Base-by-base conservation (phyloP, 2,329 filamentous ascomycete species). In the Colletotrichum higginsianum region DNA sequence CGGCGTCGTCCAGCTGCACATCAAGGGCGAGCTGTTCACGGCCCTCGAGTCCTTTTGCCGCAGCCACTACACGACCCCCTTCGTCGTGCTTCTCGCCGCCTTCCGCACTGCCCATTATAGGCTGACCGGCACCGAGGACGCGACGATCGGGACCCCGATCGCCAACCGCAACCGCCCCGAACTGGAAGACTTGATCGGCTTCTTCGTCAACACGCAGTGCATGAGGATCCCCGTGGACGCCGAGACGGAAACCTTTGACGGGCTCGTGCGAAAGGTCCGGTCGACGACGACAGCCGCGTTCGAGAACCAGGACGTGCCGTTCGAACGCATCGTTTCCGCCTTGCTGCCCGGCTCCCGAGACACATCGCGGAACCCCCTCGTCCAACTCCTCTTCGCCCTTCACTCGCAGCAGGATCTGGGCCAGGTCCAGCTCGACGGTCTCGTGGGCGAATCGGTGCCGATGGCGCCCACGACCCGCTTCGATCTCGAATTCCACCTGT, bases 161-260 rank as follows among this genome's bases (percentile, higher is more conserved):
- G 67, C 71, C 3, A 72, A 64, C 5, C 61, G 71, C 4, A 38
- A 52, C 16, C 56, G 62, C 3, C 26, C 35, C 3, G 71, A 73
- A 16, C 26, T 71, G 2, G 38, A 71, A 38, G 58, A 71, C 49
- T 47, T 73, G 2, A 67, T 73, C 38, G 77, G 76, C 0, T 77
- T 75, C 65, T 78, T 78, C 11, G 77, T 78, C 53, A 78, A 77
- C 26, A 65, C 73, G 0, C 16, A 79, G 46, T 77, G 76, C 21
- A 74, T 79, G 30, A 66, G 67, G 16, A 65, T 75, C 12, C 65
- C 52, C 1, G 57, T 69, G 8, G 63, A 60, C 9, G 61, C 52
- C 18, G 61, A 65, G 26, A 38, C 58, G 2, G 30, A 66, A 3
- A 60, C 63, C 4, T 70, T 70, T 12, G 52, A 60, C 18, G 46